These are phyloP conservation scores for Aspergillus sp. DNA, from an alignment of 2,329 filamentous ascomycete species.

Conservation along the genomic window DNA sequence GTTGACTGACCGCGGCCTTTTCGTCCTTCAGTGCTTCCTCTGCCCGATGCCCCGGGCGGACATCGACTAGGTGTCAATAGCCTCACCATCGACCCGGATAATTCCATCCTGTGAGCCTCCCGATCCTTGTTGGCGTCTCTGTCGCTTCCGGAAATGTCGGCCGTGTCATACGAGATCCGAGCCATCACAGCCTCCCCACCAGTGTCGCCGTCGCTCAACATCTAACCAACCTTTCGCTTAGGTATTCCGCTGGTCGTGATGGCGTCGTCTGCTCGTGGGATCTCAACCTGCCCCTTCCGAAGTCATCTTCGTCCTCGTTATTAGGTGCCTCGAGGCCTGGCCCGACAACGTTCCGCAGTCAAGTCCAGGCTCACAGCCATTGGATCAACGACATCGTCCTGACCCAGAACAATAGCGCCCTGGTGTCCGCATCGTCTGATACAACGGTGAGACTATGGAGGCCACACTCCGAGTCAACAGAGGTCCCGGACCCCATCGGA, in stretches of 20 bases:
- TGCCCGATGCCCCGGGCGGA: constrained; percentile 72
- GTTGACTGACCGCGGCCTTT: constrained; percentile 5
- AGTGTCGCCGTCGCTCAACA: constrained; percentile 6
- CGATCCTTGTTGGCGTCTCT: not conserved
- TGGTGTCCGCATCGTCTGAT: constrained; percentile 91
- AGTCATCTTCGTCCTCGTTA: constrained; percentile 20
- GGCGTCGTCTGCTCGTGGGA: constrained; percentile 97
- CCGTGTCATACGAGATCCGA: not conserved
- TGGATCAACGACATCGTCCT: constrained; percentile 94
- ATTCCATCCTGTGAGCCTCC: constrained; percentile 74
- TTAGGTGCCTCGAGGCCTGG: constrained; percentile 24
- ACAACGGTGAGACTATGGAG: constrained; percentile 91
- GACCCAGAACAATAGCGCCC: constrained; percentile 70
- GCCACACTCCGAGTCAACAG: constrained; percentile 61
- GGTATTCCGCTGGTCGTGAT: constrained; percentile 93
- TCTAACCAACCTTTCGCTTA: constrained; percentile 39
- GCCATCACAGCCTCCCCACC: not conserved
- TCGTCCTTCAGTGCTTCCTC: constrained; percentile 60
- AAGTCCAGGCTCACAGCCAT: constrained; percentile 82
- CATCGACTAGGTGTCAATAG: constrained; percentile 95
- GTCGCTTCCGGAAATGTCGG: not conserved
- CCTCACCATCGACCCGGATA: constrained; percentile 77
- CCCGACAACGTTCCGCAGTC: constrained; percentile 56
- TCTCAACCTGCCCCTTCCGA: constrained; percentile 47
- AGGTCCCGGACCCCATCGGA: constrained; percentile 76